phyloP scores from a whole-genome alignment of 1,139 yeast species.

The Blastobotrys buckinghamii region DNA sequence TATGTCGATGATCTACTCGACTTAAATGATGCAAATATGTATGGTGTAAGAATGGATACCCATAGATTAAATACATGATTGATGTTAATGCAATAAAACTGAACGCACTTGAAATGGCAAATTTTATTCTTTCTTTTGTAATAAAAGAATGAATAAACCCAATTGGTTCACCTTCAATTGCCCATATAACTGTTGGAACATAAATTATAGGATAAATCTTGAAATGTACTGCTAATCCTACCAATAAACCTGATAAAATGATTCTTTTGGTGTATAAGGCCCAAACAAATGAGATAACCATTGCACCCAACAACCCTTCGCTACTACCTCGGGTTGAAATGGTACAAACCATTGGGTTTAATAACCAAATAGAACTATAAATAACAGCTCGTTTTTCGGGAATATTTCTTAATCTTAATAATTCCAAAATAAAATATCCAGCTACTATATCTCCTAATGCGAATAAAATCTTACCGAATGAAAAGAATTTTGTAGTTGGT shows the following conservation, averaged over 20 bases:
- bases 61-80: constrained; percentile 62
- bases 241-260: constrained; percentile 50
- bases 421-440: constrained; percentile 56
- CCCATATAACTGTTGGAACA: constrained; percentile 49
- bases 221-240: constrained; percentile 82
- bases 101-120: constrained; percentile 36
- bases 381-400: constrained; percentile 34
- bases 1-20: constrained; percentile 89
- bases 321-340: constrained; percentile 93
- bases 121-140: constrained; percentile 44
- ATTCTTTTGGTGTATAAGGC: constrained; percentile 41
- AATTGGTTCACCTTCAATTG: constrained; percentile 14
- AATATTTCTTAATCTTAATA: constrained; percentile 35
- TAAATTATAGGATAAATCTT: constrained; percentile 89
- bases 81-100: constrained; percentile 46
- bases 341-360: constrained; percentile 93
- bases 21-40: constrained; percentile 78
- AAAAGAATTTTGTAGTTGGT: constrained; percentile 55
- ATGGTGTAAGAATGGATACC: constrained; percentile 68
- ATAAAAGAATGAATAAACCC: constrained; percentile 11
- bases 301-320: constrained; percentile 79
- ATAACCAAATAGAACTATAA: constrained; percentile 67
- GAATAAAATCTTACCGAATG: constrained; percentile 76
- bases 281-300: constrained; percentile 54
- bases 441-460: constrained; percentile 74